Conservation (phyloP, 352 stramenopile species). For the Pythium angustatum region DNA sequence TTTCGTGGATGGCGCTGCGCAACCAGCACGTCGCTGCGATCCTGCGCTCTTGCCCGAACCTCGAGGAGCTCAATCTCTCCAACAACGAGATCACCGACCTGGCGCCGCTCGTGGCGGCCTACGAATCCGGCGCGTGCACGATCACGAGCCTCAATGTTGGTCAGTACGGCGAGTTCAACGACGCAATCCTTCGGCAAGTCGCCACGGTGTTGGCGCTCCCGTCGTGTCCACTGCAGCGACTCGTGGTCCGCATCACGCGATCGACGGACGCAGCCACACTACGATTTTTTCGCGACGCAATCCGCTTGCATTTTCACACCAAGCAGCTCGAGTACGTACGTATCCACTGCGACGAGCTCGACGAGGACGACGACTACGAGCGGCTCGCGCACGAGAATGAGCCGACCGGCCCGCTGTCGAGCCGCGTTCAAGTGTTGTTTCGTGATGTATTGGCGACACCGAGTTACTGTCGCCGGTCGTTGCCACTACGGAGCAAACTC, state of each 20-base stretch:
- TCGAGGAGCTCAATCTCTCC: conserved; percentile 14
- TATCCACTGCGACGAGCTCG: conserved; percentile 4
- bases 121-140: conserved; percentile 1
- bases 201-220: conserved; percentile 2
- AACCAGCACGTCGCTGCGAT: conserved; percentile 12
- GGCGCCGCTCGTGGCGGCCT: conserved; percentile 1
- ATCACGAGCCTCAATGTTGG: conserved; percentile 11
- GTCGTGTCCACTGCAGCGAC: background rate
- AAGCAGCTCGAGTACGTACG: conserved; percentile 14
- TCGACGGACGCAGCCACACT: background rate
- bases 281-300: background rate
- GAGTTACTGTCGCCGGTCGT: background rate
- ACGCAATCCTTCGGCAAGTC: background rate
- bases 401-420: background rate
- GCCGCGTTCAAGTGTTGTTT: background rate
- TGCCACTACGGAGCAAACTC: background rate
- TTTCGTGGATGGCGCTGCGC: conserved; percentile 7
- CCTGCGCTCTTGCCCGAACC: conserved; percentile 1
- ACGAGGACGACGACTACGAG: conserved; percentile 4
- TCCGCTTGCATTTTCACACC: background rate
- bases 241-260: conserved; percentile 11
- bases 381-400: background rate
- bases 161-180: background rate
- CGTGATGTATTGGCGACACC: background rate
- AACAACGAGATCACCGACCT: conserved; percentile 16